These are phyloP conservation scores for Pelargonium australe DNA, from an alignment of 441 rosid species.

Conservation along the genomic window DNA sequence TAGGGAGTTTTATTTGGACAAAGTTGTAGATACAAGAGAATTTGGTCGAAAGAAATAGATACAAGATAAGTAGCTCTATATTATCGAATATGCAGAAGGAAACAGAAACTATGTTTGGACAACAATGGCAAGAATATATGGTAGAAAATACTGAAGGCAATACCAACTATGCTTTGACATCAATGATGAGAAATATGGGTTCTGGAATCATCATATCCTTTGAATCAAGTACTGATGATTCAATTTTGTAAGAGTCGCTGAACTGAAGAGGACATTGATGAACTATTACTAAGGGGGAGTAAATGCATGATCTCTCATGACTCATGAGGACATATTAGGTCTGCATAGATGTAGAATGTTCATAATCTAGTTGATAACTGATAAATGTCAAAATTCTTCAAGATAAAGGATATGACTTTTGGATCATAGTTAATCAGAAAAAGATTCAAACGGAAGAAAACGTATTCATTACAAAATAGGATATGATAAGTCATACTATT, in stretches of 20 bases:
- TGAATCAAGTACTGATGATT: not conserved
- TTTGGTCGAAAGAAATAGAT: not conserved
- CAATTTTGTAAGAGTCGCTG: not conserved
- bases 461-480: not conserved
- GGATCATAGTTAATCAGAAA: not conserved
- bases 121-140: not conserved
- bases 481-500: no score
- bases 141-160: not conserved
- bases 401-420: not conserved
- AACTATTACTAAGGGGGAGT: not conserved
- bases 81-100: not conserved
- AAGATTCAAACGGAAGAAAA: not conserved
- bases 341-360: not conserved
- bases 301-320: not conserved
- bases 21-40: not conserved
- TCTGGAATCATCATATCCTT: constrained; percentile 2
- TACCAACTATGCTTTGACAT: not conserved
- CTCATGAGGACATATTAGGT: not conserved
- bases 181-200: not conserved
- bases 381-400: not conserved
- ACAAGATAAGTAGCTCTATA: not conserved
- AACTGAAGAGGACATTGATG: not conserved
- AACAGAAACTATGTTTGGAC: not conserved
- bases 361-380: not conserved
- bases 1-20: constrained; percentile 1